A percentile compares a stretch with the other conserved stretches of the same genome.
Evolutionary conservation across 352 stramenopile genomes (phyloP).

Genomic region (Globisporangium barbulae): DNA sequence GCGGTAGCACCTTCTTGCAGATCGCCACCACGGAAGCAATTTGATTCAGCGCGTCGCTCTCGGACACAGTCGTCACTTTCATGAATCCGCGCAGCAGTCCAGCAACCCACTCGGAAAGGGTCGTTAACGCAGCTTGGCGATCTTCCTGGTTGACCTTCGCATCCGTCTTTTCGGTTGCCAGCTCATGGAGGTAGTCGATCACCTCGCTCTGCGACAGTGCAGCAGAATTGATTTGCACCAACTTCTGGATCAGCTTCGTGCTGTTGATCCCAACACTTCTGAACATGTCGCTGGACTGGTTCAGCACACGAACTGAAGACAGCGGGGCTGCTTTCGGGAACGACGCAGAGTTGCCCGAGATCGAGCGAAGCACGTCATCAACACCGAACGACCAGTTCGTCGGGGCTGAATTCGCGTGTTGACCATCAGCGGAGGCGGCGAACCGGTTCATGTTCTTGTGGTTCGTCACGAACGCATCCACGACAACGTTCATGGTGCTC

Average conservation of each 20-base stretch:
- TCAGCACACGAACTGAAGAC: slow-evolving; percentile 54
- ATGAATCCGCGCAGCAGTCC: slow-evolving; percentile 41
- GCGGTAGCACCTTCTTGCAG: slow-evolving; percentile 40
- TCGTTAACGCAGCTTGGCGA: slow-evolving; percentile 51
- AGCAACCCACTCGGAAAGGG: slow-evolving; percentile 46
- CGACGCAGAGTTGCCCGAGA: slow-evolving; percentile 38
- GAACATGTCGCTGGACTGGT: slow-evolving; percentile 40
- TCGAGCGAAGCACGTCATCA: slow-evolving; percentile 50
- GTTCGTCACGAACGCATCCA: slow-evolving; percentile 51
- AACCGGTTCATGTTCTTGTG: slow-evolving; percentile 63
- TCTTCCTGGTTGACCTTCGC: slow-evolving; percentile 50
- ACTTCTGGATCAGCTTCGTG: slow-evolving; percentile 47
- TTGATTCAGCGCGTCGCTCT: slow-evolving; percentile 17
- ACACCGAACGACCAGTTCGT: slow-evolving; percentile 79
- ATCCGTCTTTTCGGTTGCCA: slow-evolving; percentile 41
- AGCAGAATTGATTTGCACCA: slow-evolving; percentile 38
- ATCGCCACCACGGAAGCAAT: slow-evolving; percentile 28
- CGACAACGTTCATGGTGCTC: slow-evolving; percentile 34
- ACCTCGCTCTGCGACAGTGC: slow-evolving; percentile 30
- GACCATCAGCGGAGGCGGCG: slow-evolving; percentile 59
- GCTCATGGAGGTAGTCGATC: slow-evolving; percentile 20
- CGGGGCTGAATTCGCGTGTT: slow-evolving; percentile 60
- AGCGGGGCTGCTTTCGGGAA: slow-evolving; percentile 50
- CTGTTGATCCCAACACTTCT: slow-evolving; percentile 29
- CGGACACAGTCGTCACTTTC: slow-evolving; percentile 22